Evolutionary conservation across 192 early-diverging fungal genomes (phyloP), one percentile per base, ranked within the genome.

Genomic region (Coemansia sp.): DNA sequence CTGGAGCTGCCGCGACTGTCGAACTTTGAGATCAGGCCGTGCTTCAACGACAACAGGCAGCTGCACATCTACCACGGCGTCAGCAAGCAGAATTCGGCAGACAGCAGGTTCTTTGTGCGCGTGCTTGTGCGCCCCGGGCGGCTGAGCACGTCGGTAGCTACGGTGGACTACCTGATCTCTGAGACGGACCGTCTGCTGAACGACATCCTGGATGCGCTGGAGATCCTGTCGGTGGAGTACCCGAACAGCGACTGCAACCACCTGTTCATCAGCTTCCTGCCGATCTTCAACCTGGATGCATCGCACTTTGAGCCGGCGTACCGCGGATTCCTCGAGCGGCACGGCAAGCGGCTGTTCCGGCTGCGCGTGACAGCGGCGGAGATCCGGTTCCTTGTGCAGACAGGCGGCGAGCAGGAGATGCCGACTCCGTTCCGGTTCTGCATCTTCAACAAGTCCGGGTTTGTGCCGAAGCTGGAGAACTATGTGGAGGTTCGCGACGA

Each of bases 241-340:
- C 92, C 94, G 66, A 95, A 96, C 84, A 94, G 92, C 41, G 97
- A 99, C 81, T 96, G 95, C 85, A 99, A 99, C 82, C 97, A 99
- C 67, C 74, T 98, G 74, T 96, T 98, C 68, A 92, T 99, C 81
- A 97, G 95, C 88, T 98, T 97, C 70, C 88, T 99, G 70, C 95
- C 95, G 17, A 95, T 90, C 34, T 97, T 98, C 84, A 86, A 89
- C 55, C 78, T 99, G 68, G 91, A 95, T 64, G 82, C 88, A 7
- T 82, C 87, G 61, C 87, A 91, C 62, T 89, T 96, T 57, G 92
- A 95, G 72, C 70, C 83, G 34, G 89, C 90, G 17, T 83, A 97
- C 55, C 90, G 87, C 68, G 92, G 91, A 14, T 91, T 99, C 74
- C 84, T 97, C 37, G 91, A 95, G 62, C 86, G 95, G 54, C 95